These are phyloP conservation scores for Talaromyces albobiverticillius DNA, from an alignment of 2,329 filamentous ascomycete species.

Conservation along the genomic window DNA sequence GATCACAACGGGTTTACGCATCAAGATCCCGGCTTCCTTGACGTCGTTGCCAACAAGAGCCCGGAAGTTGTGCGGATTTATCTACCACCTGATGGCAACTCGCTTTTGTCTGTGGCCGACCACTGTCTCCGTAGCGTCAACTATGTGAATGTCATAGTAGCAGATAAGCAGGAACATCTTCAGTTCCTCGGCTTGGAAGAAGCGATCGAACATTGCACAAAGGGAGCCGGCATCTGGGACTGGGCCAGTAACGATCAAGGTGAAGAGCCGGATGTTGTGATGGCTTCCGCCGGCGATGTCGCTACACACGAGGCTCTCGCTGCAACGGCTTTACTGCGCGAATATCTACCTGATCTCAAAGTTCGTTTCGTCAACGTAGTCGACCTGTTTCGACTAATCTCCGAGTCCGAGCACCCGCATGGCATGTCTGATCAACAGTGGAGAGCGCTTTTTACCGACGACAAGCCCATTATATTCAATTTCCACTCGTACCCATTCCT, in stretches of 20 bases:
- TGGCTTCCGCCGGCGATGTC: conserved; percentile 73
- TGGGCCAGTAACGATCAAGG: conserved; percentile 70
- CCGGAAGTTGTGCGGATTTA: conserved; percentile 79
- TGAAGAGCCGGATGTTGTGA: conserved; percentile 68
- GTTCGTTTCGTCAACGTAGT: conserved; percentile 78
- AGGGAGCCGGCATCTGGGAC: conserved; percentile 75
- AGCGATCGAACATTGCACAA: conserved; percentile 72
- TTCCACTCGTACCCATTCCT: conserved; percentile 83
- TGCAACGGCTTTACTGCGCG: conserved; percentile 69
- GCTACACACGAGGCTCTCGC: conserved; percentile 72
- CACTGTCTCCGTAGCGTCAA: conserved; percentile 71
- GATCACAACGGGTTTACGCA: conserved; percentile 84
- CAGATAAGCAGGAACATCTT: conserved; percentile 76
- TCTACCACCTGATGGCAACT: conserved; percentile 76
- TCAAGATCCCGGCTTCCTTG: conserved; percentile 76
- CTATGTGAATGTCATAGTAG: conserved; percentile 78
- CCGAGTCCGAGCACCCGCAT: conserved; percentile 67
- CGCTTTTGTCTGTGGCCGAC: conserved; percentile 70
- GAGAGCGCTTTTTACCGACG: conserved; percentile 65
- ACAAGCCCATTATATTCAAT: conserved; percentile 76
- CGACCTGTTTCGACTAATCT: conserved; percentile 77
- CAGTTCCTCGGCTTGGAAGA: conserved; percentile 73
- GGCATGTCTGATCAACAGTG: conserved; percentile 67
- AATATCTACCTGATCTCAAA: conserved; percentile 68
- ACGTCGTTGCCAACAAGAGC: conserved; percentile 75